Percentiles rank a stretch among this genome's conserved stretches.
phyloP scores from a whole-genome alignment of 1,284 basidiomycete species.

The Ceraceosorus guamensis region DNA sequence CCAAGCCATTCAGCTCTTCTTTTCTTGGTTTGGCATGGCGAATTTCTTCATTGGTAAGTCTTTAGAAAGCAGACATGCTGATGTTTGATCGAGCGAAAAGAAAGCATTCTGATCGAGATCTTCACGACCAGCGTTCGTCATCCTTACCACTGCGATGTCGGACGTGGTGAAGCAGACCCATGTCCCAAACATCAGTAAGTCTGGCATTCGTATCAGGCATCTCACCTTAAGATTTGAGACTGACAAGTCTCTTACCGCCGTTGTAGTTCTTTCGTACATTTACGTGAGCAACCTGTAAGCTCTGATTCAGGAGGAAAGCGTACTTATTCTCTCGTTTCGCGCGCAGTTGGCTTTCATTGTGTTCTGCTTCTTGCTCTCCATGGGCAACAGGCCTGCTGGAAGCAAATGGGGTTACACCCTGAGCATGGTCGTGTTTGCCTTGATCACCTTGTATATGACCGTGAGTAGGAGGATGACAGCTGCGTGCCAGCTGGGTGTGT shows the following conservation, averaged over 20 bases:
- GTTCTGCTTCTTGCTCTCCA: constrained; percentile 44
- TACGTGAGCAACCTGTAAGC: constrained; percentile 16
- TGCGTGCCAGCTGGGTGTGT: too few relatives aligned
- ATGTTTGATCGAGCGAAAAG: too few relatives aligned
- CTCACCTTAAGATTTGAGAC: neutral
- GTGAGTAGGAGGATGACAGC: neutral
- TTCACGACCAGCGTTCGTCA: constrained; percentile 20
- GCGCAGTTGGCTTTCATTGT: constrained; percentile 32
- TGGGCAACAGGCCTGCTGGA: constrained; percentile 46
- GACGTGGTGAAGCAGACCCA: constrained; percentile 28
- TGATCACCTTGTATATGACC: constrained; percentile 43
- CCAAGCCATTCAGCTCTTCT: constrained; percentile 50
- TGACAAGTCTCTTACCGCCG: neutral
- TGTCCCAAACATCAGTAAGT: constrained; percentile 26
- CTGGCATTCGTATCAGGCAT: neutral
- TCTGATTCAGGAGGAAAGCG: neutral
- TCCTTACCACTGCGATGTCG: constrained; percentile 36
- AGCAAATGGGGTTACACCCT: constrained; percentile 36
- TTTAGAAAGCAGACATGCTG: neutral
- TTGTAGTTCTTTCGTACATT: constrained; percentile 34
- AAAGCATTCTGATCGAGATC: neutral
- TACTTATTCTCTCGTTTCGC: neutral
- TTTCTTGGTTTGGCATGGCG: constrained; percentile 43
- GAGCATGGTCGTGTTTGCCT: constrained; percentile 43
- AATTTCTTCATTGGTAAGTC: constrained; percentile 22